Evolutionary conservation across 148 eudicot genomes (phyloP).

Genomic region (Rhododendron williamsianum): DNA sequence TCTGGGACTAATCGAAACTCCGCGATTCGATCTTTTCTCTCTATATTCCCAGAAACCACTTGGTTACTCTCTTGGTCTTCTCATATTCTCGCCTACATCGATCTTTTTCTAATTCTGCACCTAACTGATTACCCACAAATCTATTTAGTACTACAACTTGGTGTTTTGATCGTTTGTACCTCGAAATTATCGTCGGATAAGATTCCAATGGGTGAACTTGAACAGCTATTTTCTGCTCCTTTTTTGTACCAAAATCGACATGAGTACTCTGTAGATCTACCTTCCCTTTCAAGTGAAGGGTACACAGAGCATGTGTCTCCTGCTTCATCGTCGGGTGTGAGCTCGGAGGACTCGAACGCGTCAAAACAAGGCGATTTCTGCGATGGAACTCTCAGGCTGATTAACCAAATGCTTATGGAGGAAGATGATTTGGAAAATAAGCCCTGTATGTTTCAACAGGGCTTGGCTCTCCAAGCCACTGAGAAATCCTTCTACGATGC

Average conservation of each 20-base stretch:
- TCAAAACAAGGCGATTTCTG: slow-evolving; percentile 21
- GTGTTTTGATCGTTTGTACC: background rate
- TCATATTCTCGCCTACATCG: background rate
- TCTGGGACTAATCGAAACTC: too few species aligned
- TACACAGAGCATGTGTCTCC: background rate
- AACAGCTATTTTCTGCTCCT: slow-evolving; percentile 17
- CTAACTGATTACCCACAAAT: background rate
- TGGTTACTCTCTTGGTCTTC: background rate
- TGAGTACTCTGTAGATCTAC: slow-evolving; percentile 5
- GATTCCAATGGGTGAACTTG: slow-evolving; percentile 4
- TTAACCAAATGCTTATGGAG: slow-evolving; percentile 51
- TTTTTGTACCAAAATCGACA: slow-evolving; percentile 14
- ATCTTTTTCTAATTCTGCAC: background rate
- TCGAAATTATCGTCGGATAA: background rate
- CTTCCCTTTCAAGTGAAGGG: slow-evolving; percentile 3
- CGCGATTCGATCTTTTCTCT: too few species aligned
- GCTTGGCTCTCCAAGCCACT: slow-evolving; percentile 52
- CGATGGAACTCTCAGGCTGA: slow-evolving; percentile 41
- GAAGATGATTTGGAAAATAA: slow-evolving; percentile 46
- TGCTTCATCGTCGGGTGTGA: slow-evolving; percentile 12
- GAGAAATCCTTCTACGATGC: slow-evolving; percentile 60
- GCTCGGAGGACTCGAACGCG: slow-evolving; percentile 16
- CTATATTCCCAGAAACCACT: background rate
- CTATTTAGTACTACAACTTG: background rate
- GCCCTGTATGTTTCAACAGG: slow-evolving; percentile 36